Base-by-base conservation (phyloP, 768 basidiomycete genomes). In the Pleurotus djamor region DNA sequence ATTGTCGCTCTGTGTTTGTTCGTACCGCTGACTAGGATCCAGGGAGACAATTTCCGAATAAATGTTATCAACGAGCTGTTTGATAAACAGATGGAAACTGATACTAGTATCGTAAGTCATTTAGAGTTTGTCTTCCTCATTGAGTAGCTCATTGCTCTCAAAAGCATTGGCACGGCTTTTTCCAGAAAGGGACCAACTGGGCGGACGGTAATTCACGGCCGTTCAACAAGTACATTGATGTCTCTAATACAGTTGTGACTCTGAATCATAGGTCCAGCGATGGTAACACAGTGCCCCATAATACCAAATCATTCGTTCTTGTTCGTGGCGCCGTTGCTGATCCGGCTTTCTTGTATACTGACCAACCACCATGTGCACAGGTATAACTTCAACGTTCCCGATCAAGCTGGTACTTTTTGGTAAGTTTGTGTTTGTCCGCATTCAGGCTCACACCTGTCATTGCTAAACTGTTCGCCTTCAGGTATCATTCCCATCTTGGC, bases 231-330 rank as follows among this genome's bases (percentile, higher is more conserved):
- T 2, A 32, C 49, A 21, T 7, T 36, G 14, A 17, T 34, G 32
- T 13, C 28, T 54, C 44, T 52, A 17, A 60, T 34, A 5, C 38
- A 51, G 57, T 56, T 3, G 21, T 45, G 41, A 36, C 17, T 33
- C 3, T 5, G 28, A 10, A 7, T 6, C 21, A 47, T 28, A 45
- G 57, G 48, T 14, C 54, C 54, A 21, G 52, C 63, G 21, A 47
- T 48, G 13, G 32, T 48, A 65, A 4, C 73, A 13, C 79, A 80
- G 61, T 82, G 80, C 60, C 81, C 80, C 10, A 80, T 80, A n/a
- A 67, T 66, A 16, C 68, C 74, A 1, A 69, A 70, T 10, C 61
- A 74, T 13, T 71, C 69, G 4, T 81, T 80, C 63, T 60, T 70
- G 38, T 83, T 82, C 10, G 41, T 33, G 6, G 9, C 9, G n/a